Conservation (phyloP, 176 grass and related monocot genomes). For the Triticum monococcum region DNA sequence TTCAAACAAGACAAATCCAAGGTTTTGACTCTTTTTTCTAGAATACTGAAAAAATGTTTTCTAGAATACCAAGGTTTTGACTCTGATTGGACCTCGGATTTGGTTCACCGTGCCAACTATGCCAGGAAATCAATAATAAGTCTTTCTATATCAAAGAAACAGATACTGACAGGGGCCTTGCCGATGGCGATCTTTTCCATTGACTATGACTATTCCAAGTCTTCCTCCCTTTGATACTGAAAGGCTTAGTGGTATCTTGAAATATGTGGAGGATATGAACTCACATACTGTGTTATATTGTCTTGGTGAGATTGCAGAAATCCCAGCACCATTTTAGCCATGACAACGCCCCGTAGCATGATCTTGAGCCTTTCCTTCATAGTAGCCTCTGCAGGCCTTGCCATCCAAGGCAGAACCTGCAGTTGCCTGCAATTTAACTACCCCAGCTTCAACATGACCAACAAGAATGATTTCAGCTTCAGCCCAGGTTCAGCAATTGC, state of each 20-base stretch:
- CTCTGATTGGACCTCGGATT: too few relatives aligned
- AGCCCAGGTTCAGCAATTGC: neutral
- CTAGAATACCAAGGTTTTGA: too few relatives aligned
- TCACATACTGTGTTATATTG: neutral
- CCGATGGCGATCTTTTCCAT: neutral
- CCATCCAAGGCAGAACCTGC: neutral
- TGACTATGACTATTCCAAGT: constrained; percentile 4
- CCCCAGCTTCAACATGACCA: neutral
- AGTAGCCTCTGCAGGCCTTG: neutral
- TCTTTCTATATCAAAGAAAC: neutral
- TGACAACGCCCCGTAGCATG: neutral
- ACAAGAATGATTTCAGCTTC: neutral
- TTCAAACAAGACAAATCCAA: too few relatives aligned
- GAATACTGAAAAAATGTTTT: too few relatives aligned
- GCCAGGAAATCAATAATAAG: too few relatives aligned
- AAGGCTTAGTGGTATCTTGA: neutral
- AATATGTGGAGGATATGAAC: neutral
- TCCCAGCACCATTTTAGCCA: neutral
- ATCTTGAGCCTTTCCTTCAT: constrained; percentile 9
- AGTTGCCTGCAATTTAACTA: neutral
- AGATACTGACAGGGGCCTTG: neutral
- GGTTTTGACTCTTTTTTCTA: too few relatives aligned
- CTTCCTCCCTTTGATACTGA: neutral
- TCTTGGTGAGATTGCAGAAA: neutral
- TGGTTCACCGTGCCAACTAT: too few relatives aligned